These are phyloP conservation scores for Alternaria rosae DNA, from an alignment of 2,329 filamentous ascomycete species.

Conservation along the genomic window DNA sequence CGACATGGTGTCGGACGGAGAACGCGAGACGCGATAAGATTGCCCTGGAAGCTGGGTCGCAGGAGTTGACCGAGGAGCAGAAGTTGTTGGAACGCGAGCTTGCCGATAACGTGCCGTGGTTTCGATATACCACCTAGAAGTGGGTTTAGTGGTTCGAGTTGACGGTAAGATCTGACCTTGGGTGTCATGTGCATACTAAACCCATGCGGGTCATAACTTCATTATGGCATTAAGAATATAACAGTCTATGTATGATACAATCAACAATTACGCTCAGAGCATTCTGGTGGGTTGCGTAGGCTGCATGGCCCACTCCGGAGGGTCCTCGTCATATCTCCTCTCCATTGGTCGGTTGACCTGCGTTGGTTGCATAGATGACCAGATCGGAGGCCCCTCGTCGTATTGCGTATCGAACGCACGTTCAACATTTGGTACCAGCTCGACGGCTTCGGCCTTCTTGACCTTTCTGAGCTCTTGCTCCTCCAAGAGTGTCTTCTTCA, in stretches of 20 bases:
- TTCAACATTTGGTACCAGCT: slow-evolving; percentile 27
- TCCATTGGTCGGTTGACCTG: slow-evolving; percentile 11
- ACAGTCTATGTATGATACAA: neutral
- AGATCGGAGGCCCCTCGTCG: slow-evolving; percentile 28
- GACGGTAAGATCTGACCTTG: neutral
- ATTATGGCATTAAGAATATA: slow-evolving; percentile 24
- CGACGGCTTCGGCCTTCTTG: slow-evolving; percentile 24
- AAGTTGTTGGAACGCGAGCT: slow-evolving; percentile 60
- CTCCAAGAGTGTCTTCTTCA: slow-evolving; percentile 44
- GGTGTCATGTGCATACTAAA: neutral
- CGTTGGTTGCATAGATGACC: slow-evolving; percentile 24
- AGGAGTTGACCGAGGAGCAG: slow-evolving; percentile 63
- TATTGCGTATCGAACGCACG: slow-evolving; percentile 28
- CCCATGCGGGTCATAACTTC: slow-evolving; percentile 16
- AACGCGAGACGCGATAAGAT: slow-evolving; percentile 62
- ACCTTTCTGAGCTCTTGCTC: slow-evolving; percentile 39
- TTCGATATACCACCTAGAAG: slow-evolving; percentile 42
- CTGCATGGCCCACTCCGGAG: slow-evolving; percentile 14
- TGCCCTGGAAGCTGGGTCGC: slow-evolving; percentile 44
- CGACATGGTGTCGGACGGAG: slow-evolving; percentile 63
- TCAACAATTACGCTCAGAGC: slow-evolving; percentile 11
- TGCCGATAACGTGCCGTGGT: slow-evolving; percentile 63
- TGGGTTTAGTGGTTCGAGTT: neutral
- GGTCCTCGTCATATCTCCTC: slow-evolving; percentile 14
- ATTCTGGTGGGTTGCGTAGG: slow-evolving; percentile 34